Conservation (phyloP, 2,329 filamentous ascomycete species). For the Trichoderma koningiopsis region DNA sequence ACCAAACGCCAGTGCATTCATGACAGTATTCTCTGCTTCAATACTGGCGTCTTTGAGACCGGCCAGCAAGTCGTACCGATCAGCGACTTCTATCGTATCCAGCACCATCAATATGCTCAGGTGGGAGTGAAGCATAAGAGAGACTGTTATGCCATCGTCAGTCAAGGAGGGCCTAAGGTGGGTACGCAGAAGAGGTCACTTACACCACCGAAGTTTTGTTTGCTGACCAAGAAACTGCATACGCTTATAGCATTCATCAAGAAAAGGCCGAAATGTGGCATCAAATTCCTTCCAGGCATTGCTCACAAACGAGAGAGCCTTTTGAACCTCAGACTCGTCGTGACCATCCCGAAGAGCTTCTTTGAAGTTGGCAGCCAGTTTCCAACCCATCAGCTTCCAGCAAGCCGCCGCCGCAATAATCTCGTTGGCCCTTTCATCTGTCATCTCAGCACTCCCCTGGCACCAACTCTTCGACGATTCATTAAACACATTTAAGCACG, state of each 20-base stretch:
- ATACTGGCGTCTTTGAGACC: slow-evolving; percentile 10
- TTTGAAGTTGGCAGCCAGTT: slow-evolving; percentile 3
- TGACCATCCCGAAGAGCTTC: slow-evolving; percentile 8
- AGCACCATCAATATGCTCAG: slow-evolving; percentile 3
- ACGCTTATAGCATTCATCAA: slow-evolving; percentile 5
- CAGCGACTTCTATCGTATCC: slow-evolving; percentile 7
- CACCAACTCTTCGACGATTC: slow-evolving; percentile 10
- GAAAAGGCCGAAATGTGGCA: slow-evolving; percentile 2
- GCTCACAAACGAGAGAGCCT: slow-evolving; percentile 1
- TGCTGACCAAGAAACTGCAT: slow-evolving; percentile 5
- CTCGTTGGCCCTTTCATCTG: slow-evolving; percentile 5
- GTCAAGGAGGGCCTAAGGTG: too few species aligned
- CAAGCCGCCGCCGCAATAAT: slow-evolving; percentile 7
- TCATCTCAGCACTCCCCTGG: slow-evolving; percentile 1
- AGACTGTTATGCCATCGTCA: neutral
- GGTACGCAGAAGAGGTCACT: neutral
- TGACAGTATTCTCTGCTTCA: slow-evolving; percentile 7
- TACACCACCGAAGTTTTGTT: slow-evolving; percentile 11
- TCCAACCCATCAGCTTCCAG: slow-evolving; percentile 8
- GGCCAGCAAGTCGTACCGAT: slow-evolving; percentile 4
- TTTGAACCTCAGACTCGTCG: neutral
- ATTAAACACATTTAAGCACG: slow-evolving; percentile 10
- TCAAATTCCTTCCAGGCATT: neutral
- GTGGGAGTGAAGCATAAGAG: slow-evolving; percentile 5
- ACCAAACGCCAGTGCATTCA: slow-evolving; percentile 1